Base-by-base conservation (phyloP, 352 stramenopile genomes). In the Pythium pyrilobum region DNA sequence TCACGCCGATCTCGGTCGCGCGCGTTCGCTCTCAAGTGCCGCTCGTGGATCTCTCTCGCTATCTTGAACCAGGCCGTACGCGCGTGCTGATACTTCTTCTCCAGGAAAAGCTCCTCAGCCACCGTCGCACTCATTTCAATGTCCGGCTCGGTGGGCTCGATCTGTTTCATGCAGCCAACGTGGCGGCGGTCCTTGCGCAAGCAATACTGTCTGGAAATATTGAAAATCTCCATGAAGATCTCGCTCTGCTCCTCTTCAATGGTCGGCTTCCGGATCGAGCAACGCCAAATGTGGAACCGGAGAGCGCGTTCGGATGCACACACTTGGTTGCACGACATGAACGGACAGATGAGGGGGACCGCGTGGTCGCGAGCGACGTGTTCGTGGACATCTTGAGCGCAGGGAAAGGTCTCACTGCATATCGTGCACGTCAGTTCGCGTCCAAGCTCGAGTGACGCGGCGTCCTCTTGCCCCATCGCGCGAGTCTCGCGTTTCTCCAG, bases 211-310 rank as follows among this genome's bases (percentile, higher is more conserved):
- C 69, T 62, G 24, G 82, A 92, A 1, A 89, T 56, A 47, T 81
- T 60, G 29, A 89, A 87, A 8, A 89, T 85, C 37, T 87, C 69
- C 57, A 91, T 81, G 52, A 89, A 91, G 1, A 87, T 57, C 25
- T 68, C 64, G 38, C 74, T 89, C 18, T 70, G 56, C 3, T 67
- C 57, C 54, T 92, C 82, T 29, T 89, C 77, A 0, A 39, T 23
- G 5, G 76, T 87, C 15, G 77, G 69, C 18, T 71, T 76, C 5
- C 72, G 66, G 24, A 87, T 65, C 15, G 80, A 76, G 37, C 70
- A 86, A 25, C 78, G 74, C 74, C 76, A 87, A 7, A 92, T 74
- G 29, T 92, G 82, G 38, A 91, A 92, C 2, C 80, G 77, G 2
- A 92, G 63, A 0, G 78, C 70, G n/a, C 59, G 61, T 23, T 92